phyloP scores from a whole-genome alignment of 371 early-diverging fungal species.

The Mortierella sp. region DNA sequence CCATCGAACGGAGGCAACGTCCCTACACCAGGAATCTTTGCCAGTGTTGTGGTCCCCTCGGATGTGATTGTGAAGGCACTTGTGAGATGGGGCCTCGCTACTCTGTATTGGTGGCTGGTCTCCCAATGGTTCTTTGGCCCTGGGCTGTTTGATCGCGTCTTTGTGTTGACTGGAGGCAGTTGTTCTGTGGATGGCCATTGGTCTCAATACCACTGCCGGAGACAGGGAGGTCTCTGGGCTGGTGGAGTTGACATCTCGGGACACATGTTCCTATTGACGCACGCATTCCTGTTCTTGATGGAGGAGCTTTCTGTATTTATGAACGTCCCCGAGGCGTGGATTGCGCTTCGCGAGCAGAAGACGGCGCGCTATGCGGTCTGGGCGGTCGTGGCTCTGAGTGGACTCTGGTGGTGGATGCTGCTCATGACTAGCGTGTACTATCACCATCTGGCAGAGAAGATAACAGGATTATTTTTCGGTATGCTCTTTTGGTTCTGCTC shows the following conservation, averaged over 20 bases:
- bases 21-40: constrained; percentile 13
- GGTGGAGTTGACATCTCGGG: constrained; percentile 90
- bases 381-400: constrained; percentile 54
- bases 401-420: constrained; percentile 82
- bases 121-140: constrained; percentile 90
- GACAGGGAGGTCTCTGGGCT: constrained; percentile 78
- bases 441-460: constrained; percentile 80
- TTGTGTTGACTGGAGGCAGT: constrained; percentile 75
- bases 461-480: constrained; percentile 78
- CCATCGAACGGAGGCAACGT: constrained; percentile 13
- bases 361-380: constrained; percentile 53
- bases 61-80: constrained; percentile 41
- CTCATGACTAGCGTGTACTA: constrained; percentile 83
- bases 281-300: constrained; percentile 81
- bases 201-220: constrained; percentile 62
- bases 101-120: constrained; percentile 83
- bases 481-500: constrained; percentile 74
- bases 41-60: constrained; percentile 11
- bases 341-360: constrained; percentile 11
- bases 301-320: constrained; percentile 68
- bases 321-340: constrained; percentile 50
- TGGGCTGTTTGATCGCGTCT: constrained; percentile 83
- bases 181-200: constrained; percentile 54
- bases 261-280: constrained; percentile 89
- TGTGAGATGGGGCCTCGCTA: constrained; percentile 73